Base-by-base conservation (phyloP, 2,329 filamentous ascomycete genomes). In the Clonostachys chloroleuca region DNA sequence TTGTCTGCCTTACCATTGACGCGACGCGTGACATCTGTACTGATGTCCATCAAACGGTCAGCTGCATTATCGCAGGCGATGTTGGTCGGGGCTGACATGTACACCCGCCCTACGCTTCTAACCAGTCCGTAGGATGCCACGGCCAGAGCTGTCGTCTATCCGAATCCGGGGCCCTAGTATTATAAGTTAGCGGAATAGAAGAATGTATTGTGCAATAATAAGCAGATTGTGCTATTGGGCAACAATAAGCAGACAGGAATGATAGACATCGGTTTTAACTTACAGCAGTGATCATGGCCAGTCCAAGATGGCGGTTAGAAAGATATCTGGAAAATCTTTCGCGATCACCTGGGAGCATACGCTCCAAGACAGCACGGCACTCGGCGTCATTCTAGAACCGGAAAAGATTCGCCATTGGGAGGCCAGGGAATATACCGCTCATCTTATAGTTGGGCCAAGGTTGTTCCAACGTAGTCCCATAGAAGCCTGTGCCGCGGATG, bases 21-120 rank as follows among this genome's bases (percentile, higher is more conserved):
- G 44, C n/a, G 8, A 10, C 14, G 6, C 12, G 40, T 36, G 12
- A 34, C 44, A 6, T 40, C 12, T 14, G 14, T 16, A 16, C 40
- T 36, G 44, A 45, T 5, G 34, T 39, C 36, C 34, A 40, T 18
- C 34, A 39, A 12, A 18, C 49, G 47, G 16, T 49, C 35, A 12
- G 52, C 44, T 13, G 56, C 49, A 49, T 58, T 55, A 44, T 46
- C 42, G 6, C 53, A 46, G 5, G 52, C 47, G 9, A 49, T 45
- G 33, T 53, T 37, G 2, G 50, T 54, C 4, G 54, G 54, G 4
- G 43, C 56, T 9, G 45, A 48, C 17, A 46, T 47, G 12, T 47
- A 49, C 4, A 57, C 39, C 8, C 43, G 30, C 2, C 49, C 49
- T 6, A 51, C 17, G 5, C 33, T 45, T 13, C 40, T 43, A 2